These are phyloP conservation scores for Bryum argenteum DNA, from an alignment of 225 moss, liverwort and hornwort genomes.

Conservation along the genomic window DNA sequence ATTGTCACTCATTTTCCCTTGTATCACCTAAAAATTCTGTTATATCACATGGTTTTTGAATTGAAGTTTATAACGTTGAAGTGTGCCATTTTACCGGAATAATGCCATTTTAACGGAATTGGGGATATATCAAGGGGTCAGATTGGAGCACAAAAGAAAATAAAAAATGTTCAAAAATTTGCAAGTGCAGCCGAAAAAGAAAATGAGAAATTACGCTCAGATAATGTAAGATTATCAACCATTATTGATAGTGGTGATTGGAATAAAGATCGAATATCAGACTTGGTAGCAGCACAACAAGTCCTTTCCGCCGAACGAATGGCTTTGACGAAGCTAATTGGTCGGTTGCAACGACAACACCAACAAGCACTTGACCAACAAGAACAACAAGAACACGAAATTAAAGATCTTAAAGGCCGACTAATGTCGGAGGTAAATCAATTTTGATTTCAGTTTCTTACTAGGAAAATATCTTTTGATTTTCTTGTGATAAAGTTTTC, in stretches of 20 bases:
- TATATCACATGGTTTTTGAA: too few relatives aligned
- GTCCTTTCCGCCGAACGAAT: conserved; percentile 74
- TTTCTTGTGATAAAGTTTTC: too few relatives aligned
- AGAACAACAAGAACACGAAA: conserved; percentile 67
- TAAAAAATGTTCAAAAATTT: conserved; percentile 60
- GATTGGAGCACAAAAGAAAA: conserved; percentile 75
- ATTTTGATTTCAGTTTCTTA: too few relatives aligned
- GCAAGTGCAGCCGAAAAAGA: conserved; percentile 66
- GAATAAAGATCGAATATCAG: conserved; percentile 63
- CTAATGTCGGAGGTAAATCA: conserved; percentile 57
- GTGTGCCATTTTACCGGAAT: too few relatives aligned
- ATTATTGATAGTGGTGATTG: conserved; percentile 79
- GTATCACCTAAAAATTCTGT: too few relatives aligned
- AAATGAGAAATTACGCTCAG: conserved; percentile 62
- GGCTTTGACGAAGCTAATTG: conserved; percentile 78
- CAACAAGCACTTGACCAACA: conserved; percentile 72
- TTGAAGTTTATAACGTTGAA: too few relatives aligned
- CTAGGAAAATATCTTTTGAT: too few relatives aligned
- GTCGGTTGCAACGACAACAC: conserved; percentile 51
- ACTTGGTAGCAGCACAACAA: conserved; percentile 60
- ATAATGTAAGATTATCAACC: conserved; percentile 76
- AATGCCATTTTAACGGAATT: too few relatives aligned
- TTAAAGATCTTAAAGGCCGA: conserved; percentile 66
- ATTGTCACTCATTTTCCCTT: too few relatives aligned
- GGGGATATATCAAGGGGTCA: conserved; percentile 20